Base-by-base conservation (phyloP, 768 basidiomycete genomes). In the Mycena latifolia region DNA sequence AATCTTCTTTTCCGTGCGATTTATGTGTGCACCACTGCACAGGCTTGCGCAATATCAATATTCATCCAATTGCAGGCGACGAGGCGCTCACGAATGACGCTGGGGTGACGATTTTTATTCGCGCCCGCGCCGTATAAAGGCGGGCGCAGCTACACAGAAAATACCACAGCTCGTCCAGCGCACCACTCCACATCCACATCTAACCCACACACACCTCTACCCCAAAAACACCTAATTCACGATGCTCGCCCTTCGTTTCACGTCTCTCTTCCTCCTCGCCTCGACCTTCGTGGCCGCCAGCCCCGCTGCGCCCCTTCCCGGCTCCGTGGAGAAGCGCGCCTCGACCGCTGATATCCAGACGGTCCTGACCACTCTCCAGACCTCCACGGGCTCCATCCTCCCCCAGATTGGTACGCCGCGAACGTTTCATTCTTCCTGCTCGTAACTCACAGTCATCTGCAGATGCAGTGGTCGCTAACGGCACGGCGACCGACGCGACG, bases 401-500 rank as follows among this genome's bases (percentile, higher is more conserved):
- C 65, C 68, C 22, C 64, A 73, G 51, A 75, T 76, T 54, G 45
- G 73, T 75, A 33, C 43, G 72, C 15, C n/a, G n/a, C n/a, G n/a
- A n/a, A n/a, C n/a, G n/a, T n/a, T n/a, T n/a, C n/a, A n/a, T n/a
- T n/a, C n/a, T n/a, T n/a, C n/a, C n/a, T n/a, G n/a, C n/a, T n/a
- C n/a, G n/a, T n/a, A n/a, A n/a, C n/a, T 5, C 15, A 47, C 2
- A 47, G 25, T 7, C 11, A 12, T 27, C 63, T 24, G 25, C 56
- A 28, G 66, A 66, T 25, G n/a, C 58, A 31, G 37, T 72, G 31
- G 55, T 61, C 24, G 33, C 66, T 10, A 48, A 59, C 31, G 70
- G 71, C 28, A 72, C 31, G 3, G 70, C 71, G 5, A 69, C 72
- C 41, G 68, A 69, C 60, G 69, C 41, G 8, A 69, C 61, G n/a